Conservation (phyloP, 2,329 filamentous ascomycete species). For the Sarocladium brachiariae region DNA sequence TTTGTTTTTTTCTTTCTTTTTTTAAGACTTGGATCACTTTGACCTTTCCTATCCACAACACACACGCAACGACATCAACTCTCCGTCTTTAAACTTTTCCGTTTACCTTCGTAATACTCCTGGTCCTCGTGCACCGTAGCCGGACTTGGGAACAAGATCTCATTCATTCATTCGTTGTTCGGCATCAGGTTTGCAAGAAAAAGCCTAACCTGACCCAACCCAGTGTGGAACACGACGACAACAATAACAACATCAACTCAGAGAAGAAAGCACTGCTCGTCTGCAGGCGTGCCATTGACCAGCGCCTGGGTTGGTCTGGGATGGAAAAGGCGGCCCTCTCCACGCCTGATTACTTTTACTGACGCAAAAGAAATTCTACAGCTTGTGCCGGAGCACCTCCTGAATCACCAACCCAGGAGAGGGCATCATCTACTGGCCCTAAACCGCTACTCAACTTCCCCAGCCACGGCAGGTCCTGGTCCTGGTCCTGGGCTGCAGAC, state of each 20-base stretch:
- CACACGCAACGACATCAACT: no score
- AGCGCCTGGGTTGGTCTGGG: conserved; percentile 3
- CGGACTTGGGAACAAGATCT: not conserved
- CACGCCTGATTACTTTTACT: conserved; percentile 17
- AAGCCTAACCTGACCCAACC: no score
- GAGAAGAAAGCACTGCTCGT: not conserved
- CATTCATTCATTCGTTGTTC: no score
- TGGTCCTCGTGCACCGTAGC: no score
- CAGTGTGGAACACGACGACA: conserved; percentile 6
- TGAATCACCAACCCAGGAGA: conserved; percentile 24
- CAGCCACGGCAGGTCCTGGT: conserved; percentile 23
- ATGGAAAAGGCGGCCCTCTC: conserved; percentile 11
- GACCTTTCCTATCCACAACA: no score
- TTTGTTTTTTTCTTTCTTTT: no score
- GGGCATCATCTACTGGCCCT: conserved; percentile 24
- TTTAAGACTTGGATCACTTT: no score
- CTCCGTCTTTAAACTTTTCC: no score
- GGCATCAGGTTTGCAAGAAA: not conserved
- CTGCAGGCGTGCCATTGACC: not conserved
- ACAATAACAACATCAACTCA: no score
- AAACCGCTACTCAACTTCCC: conserved; percentile 24
- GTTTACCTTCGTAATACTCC: no score
- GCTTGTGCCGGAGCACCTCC: conserved; percentile 7
- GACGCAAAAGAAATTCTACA: not conserved
- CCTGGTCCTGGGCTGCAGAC: conserved; percentile 23